Evolutionary conservation across 2,329 filamentous ascomycete genomes (phyloP).

Genomic region (Xylaria sp.): DNA sequence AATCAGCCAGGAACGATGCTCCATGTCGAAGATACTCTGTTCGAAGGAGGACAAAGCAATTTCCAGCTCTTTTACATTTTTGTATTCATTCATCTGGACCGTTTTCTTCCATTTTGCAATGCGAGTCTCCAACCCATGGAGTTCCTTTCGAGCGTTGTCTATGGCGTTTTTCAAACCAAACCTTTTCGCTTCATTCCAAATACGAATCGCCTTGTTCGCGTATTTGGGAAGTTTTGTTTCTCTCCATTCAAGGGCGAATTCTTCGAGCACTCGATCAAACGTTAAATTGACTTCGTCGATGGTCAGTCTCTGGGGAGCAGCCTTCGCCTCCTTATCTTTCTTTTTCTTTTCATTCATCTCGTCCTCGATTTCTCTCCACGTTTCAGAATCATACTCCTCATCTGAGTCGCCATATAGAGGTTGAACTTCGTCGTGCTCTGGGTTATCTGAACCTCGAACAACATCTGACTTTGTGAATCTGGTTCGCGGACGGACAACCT

Average conservation of each 20-base stretch:
- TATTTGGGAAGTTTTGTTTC: constrained; percentile 65
- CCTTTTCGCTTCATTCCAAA: constrained; percentile 70
- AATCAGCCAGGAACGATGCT: constrained; percentile 64
- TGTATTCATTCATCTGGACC: constrained; percentile 65
- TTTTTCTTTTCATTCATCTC: constrained; percentile 52
- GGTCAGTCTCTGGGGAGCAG: constrained; percentile 49
- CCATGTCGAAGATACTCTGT: constrained; percentile 69
- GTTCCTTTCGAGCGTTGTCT: constrained; percentile 53
- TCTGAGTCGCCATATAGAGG: constrained; percentile 67
- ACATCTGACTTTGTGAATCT: constrained; percentile 43
- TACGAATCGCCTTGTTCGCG: constrained; percentile 63
- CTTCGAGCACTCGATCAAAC: constrained; percentile 64
- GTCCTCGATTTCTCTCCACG: constrained; percentile 69
- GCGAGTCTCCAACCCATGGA: constrained; percentile 59
- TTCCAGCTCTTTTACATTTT: constrained; percentile 61
- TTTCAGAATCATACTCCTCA: constrained; percentile 66
- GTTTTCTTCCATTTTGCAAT: constrained; percentile 65
- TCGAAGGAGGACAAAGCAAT: constrained; percentile 70
- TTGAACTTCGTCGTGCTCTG: constrained; percentile 54
- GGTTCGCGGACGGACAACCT: constrained; percentile 8
- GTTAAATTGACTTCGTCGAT: constrained; percentile 60
- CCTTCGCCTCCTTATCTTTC: constrained; percentile 38
- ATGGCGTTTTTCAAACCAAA: constrained; percentile 56
- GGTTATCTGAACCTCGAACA: constrained; percentile 44
- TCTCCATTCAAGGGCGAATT: constrained; percentile 66